phyloP scores from a whole-genome alignment of 2,329 filamentous ascomycete species.

The Paecilomyces sp. region DNA sequence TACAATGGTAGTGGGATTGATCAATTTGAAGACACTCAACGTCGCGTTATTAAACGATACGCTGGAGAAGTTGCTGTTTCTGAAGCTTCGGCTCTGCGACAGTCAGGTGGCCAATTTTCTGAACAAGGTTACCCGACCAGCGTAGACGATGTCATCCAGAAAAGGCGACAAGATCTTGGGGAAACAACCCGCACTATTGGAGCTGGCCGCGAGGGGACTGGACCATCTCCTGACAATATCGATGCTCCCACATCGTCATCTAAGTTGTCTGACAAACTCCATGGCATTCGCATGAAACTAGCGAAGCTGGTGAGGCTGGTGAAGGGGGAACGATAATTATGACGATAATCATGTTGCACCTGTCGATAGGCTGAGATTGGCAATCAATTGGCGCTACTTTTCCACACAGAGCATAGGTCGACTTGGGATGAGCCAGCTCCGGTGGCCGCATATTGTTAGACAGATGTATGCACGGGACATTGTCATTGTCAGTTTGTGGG shows the following conservation, averaged over 20 bases:
- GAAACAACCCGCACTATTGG: not conserved
- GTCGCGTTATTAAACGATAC: not conserved
- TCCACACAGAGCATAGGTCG: not conserved
- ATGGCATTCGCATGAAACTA: not conserved
- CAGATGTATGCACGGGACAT: not conserved
- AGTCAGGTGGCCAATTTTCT: not conserved
- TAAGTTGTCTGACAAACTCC: not conserved
- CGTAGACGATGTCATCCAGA: not conserved
- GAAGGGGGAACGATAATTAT: not conserved
- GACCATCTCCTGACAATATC: not conserved
- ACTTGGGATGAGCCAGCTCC: not conserved
- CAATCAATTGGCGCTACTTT: not conserved
- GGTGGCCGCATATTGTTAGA: not conserved
- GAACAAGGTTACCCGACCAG: not conserved
- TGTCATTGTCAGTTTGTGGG: not conserved
- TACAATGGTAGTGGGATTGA: not conserved
- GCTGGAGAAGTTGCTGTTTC: not conserved
- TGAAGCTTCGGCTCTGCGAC: not conserved
- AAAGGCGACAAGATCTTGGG: not conserved
- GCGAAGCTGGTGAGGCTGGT: not conserved
- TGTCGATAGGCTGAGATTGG: not conserved
- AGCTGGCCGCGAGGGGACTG: no score
- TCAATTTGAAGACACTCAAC: not conserved
- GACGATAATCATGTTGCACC: not conserved
- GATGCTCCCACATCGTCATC: not conserved